Evolutionary conservation across 192 early-diverging fungal genomes (phyloP).

Genomic region (Coemansia sp.): DNA sequence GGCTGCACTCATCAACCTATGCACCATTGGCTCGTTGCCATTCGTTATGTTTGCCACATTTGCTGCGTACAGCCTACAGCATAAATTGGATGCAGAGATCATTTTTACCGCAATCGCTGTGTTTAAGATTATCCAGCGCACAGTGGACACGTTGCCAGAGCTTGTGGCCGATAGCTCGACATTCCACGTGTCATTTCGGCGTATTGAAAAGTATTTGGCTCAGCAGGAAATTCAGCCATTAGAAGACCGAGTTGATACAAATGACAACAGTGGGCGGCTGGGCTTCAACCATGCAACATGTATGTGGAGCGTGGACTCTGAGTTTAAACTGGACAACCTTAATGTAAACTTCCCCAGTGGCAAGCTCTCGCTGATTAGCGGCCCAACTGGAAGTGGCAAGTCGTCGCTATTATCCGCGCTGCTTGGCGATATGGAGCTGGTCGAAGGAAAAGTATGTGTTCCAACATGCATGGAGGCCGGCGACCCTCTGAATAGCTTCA

Average conservation of each 20-base stretch:
- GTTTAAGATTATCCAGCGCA: slow-evolving; percentile 63
- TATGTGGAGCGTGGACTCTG: slow-evolving; percentile 9
- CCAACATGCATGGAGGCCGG: slow-evolving; percentile 6
- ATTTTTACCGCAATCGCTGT: slow-evolving; percentile 71
- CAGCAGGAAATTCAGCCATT: slow-evolving; percentile 66
- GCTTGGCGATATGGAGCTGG: slow-evolving; percentile 70
- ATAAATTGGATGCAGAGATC: slow-evolving; percentile 58
- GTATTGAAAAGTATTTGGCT: slow-evolving; percentile 68
- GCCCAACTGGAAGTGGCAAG: slow-evolving; percentile 87
- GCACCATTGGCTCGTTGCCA: slow-evolving; percentile 57
- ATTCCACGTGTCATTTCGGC: slow-evolving; percentile 58
- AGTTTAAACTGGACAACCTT: slow-evolving; percentile 58
- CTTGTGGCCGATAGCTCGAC: slow-evolving; percentile 56
- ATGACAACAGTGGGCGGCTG: slow-evolving; percentile 14
- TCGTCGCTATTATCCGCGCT: slow-evolving; percentile 75
- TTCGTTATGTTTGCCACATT: slow-evolving; percentile 59
- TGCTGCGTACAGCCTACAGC: slow-evolving; percentile 57
- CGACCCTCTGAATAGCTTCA: neutral
- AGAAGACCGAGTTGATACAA: slow-evolving; percentile 7
- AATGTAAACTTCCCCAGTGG: slow-evolving; percentile 63
- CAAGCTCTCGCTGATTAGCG: slow-evolving; percentile 73
- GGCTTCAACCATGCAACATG: slow-evolving; percentile 49
- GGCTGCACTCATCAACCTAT: slow-evolving; percentile 58
- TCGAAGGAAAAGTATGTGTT: slow-evolving; percentile 12
- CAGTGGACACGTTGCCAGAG: slow-evolving; percentile 59